Percentiles rank a stretch among this genome's conserved stretches.
These are phyloP conservation scores for Podaxis sp. DNA, from an alignment of 768 basidiomycete species.

Conservation along the genomic window DNA sequence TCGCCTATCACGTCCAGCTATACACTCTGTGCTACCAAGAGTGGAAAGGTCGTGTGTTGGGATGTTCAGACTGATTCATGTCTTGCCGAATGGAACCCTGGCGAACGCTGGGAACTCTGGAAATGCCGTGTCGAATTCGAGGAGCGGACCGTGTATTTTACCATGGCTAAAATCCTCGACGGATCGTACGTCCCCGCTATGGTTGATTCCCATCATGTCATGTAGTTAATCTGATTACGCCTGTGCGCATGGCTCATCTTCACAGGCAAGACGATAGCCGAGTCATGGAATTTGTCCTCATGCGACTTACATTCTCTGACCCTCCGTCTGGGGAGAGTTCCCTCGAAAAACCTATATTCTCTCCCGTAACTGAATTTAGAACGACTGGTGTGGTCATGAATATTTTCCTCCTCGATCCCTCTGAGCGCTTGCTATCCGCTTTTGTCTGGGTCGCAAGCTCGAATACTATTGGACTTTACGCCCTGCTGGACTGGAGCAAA, in stretches of 20 bases:
- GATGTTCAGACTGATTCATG: slow-evolving; percentile 62
- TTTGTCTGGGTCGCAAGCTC: slow-evolving; percentile 65
- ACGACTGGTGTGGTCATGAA: slow-evolving; percentile 75
- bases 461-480: slow-evolving; percentile 61
- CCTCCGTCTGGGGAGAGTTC: slow-evolving; percentile 41
- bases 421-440: slow-evolving; percentile 57
- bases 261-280: slow-evolving; percentile 57
- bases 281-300: slow-evolving; percentile 70
- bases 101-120: slow-evolving; percentile 68
- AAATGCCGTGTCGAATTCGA: slow-evolving; percentile 80
- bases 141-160: slow-evolving; percentile 68
- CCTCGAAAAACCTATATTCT: slow-evolving; percentile 47
- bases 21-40: slow-evolving; percentile 76
- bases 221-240: neutral
- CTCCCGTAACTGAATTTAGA: slow-evolving; percentile 59
- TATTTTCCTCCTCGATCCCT: slow-evolving; percentile 71
- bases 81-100: slow-evolving; percentile 70
- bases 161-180: slow-evolving; percentile 65
- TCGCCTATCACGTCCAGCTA: slow-evolving; percentile 77
- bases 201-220: neutral
- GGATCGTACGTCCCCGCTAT: slow-evolving; percentile 40
- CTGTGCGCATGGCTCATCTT: neutral
- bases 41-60: slow-evolving; percentile 77
- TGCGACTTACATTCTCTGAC: slow-evolving; percentile 63
- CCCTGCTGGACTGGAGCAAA: slow-evolving; percentile 65